phyloP scores from a whole-genome alignment of 768 basidiomycete genomes.

The Nidularia pulvinata region DNA sequence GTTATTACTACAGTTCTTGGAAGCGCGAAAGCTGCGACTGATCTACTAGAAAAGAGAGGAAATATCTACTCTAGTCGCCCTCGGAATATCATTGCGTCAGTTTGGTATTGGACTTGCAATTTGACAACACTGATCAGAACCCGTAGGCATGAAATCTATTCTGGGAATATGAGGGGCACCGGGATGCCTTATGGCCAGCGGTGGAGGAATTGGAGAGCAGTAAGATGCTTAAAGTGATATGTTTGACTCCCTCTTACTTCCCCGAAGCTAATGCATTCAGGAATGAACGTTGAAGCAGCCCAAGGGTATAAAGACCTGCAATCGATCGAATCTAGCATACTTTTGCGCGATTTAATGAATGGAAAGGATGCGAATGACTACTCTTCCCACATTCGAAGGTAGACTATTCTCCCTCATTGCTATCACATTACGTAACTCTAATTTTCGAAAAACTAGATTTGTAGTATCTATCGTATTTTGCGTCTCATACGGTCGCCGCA shows the following conservation, averaged over 20 bases:
- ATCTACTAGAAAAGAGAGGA: background rate
- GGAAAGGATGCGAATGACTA: background rate
- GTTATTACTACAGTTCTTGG: background rate
- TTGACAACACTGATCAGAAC: background rate
- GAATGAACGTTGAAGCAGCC: background rate
- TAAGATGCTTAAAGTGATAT: background rate
- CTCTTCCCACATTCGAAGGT: background rate
- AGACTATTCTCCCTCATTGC: background rate
- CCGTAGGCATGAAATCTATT: background rate
- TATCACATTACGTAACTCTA: background rate
- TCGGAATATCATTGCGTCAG: background rate
- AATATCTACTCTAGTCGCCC: background rate
- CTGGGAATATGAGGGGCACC: background rate
- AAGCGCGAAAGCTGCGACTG: background rate
- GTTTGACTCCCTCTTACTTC: background rate
- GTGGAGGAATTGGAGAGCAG: background rate
- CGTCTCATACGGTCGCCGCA: constrained; percentile 6
- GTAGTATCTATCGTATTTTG: constrained; percentile 8
- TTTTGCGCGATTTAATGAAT: background rate
- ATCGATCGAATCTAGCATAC: background rate
- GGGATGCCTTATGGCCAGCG: background rate
- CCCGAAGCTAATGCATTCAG: background rate
- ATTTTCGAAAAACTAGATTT: background rate
- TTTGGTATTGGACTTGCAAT: background rate
- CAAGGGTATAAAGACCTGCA: background rate